Percentiles rank a stretch among this genome's conserved stretches.
Evolutionary conservation across 495 filamentous ascomycete species (phyloP).

Genomic region (Neurospora sp.): DNA sequence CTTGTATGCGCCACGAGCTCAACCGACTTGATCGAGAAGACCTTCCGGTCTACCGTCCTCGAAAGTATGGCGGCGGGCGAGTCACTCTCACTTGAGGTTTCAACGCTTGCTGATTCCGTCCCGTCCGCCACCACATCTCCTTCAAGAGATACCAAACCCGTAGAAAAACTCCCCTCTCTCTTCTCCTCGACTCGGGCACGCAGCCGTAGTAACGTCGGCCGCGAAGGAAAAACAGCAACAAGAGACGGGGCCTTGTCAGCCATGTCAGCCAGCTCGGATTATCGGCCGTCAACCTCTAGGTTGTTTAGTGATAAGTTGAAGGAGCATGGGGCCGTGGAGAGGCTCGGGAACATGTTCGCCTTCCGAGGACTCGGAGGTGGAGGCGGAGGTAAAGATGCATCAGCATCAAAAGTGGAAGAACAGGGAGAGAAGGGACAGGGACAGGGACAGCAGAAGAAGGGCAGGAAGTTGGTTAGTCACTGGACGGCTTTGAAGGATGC

Average conservation of each 20-base stretch:
- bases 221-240: conserved; percentile 5
- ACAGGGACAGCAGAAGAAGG: conserved; percentile 5
- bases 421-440: neutral
- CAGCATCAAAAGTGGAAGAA: neutral
- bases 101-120: neutral
- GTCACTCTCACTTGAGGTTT: conserved; percentile 11
- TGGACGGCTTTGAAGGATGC: conserved; percentile 48
- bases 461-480: conserved; percentile 38
- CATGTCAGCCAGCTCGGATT: neutral
- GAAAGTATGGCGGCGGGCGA: conserved; percentile 30
- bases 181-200: conserved; percentile 13
- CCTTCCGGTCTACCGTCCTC: conserved; percentile 28
- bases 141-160: neutral
- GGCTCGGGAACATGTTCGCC: conserved; percentile 14
- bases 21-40: conserved; percentile 19
- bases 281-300: neutral
- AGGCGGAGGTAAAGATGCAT: neutral
- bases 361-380: neutral
- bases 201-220: neutral
- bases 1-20: conserved; percentile 30
- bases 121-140: neutral
- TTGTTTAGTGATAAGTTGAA: conserved; percentile 17
- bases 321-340: conserved; percentile 15
- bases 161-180: neutral
- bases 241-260: neutral